phyloP scores from a whole-genome alignment of 768 basidiomycete genomes.

The Serendipita sp. region DNA sequence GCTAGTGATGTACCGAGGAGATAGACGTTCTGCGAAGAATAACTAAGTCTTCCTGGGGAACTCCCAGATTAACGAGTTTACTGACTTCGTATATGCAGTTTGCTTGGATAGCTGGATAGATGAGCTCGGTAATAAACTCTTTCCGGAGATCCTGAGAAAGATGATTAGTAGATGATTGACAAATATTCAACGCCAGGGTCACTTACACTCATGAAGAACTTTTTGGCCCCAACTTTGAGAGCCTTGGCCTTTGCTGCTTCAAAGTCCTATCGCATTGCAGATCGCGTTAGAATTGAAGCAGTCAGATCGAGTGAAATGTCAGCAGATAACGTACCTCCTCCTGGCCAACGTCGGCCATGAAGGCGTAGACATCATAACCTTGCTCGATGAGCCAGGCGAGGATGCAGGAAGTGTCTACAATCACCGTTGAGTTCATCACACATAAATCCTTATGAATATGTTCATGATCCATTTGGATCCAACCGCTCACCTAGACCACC shows the following conservation, averaged over 20 bases:
- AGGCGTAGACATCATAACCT: constrained; percentile 92
- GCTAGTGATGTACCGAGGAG: constrained; percentile 95
- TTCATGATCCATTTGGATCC: neutral
- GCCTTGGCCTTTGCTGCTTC: constrained; percentile 84
- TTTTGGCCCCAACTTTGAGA: constrained; percentile 80
- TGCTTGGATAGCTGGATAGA: constrained; percentile 95
- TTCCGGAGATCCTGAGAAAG: constrained; percentile 74
- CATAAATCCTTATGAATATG: neutral
- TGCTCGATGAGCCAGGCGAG: constrained; percentile 98
- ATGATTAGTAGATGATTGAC: neutral
- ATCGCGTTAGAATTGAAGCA: neutral
- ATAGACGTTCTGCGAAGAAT: constrained; percentile 60
- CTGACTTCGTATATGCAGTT: constrained; percentile 95
- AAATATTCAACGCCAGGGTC: neutral
- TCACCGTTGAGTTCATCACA: neutral
- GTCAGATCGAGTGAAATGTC: neutral
- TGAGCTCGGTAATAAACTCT: constrained; percentile 91
- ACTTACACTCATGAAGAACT: constrained; percentile 77
- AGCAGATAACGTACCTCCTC: constrained; percentile 44
- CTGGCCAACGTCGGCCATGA: constrained; percentile 92
- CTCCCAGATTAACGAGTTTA: neutral
- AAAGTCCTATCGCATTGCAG: constrained; percentile 50
- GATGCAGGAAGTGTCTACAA: constrained; percentile 94
- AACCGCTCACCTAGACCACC: constrained; percentile 75
- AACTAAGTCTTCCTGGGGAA: neutral